A percentile compares a stretch with the other conserved stretches of the same genome.
These are phyloP conservation scores for Medicago lupulina DNA, from an alignment of 306 rosid species.

Conservation along the genomic window DNA sequence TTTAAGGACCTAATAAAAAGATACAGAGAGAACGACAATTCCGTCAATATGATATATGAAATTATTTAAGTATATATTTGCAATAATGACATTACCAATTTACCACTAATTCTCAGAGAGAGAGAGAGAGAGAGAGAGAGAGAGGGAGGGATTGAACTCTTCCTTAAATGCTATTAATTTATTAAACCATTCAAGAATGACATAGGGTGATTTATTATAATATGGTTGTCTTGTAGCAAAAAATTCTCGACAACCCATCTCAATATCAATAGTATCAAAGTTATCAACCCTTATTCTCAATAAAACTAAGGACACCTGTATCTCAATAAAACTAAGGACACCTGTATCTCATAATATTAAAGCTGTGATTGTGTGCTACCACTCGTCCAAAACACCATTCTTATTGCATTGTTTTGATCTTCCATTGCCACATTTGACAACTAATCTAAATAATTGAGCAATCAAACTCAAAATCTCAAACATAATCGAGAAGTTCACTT, in stretches of 20 bases:
- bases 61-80: not conserved
- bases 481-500: not conserved
- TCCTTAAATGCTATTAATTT: slow-evolving; percentile 17
- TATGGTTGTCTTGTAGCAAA: not conserved
- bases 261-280: not conserved
- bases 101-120: slow-evolving; percentile 8
- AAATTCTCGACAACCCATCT: slow-evolving; percentile 11
- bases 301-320: not conserved
- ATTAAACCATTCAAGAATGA: not conserved
- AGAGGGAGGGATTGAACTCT: not conserved
- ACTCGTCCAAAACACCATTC: slow-evolving; percentile 27
- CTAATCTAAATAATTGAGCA: not conserved
- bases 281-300: slow-evolving; percentile 24
- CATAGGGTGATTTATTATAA: not conserved
- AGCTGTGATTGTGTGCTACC: not conserved
- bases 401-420: not conserved
- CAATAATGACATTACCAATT: slow-evolving; percentile 12
- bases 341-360: not conserved
- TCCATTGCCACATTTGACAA: not conserved
- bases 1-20: slow-evolving; percentile 52
- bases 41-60: slow-evolving; percentile 31
- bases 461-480: not conserved
- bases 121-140: not conserved
- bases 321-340: not conserved
- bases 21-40: slow-evolving; percentile 20